Conservation (phyloP, 108 stramenopile genomes). For the Skeletonema tropicum region DNA sequence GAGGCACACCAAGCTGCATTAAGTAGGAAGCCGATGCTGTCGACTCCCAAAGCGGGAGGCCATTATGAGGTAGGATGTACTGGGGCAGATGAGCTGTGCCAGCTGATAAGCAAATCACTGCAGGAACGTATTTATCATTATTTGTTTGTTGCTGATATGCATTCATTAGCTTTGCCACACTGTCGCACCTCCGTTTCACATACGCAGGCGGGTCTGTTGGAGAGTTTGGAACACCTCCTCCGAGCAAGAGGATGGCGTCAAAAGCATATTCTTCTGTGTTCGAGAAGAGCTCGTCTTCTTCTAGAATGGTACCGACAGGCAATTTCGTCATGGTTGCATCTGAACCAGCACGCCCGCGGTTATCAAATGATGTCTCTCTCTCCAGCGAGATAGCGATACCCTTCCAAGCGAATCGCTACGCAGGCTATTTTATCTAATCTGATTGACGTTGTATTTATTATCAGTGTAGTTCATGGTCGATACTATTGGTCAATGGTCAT, state of each 20-base stretch:
- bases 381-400: too few species aligned
- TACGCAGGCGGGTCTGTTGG: constrained; percentile 71
- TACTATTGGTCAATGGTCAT: too few species aligned
- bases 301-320: constrained; percentile 44
- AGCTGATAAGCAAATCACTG: constrained; percentile 75
- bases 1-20: constrained; percentile 24
- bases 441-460: too few species aligned
- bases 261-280: constrained; percentile 37
- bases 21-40: constrained; percentile 81
- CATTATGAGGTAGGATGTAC: constrained; percentile 54
- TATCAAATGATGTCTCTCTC: too few species aligned
- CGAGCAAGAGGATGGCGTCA: constrained; percentile 79
- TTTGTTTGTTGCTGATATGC: background rate
- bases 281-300: constrained; percentile 51
- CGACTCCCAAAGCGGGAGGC: constrained; percentile 84
- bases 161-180: constrained; percentile 26
- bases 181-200: constrained; percentile 53
- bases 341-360: too few species aligned
- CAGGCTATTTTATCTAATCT: too few species aligned
- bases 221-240: constrained; percentile 75
- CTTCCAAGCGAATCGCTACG: too few species aligned
- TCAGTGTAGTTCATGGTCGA: too few species aligned
- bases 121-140: constrained; percentile 6
- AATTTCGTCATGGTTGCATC: too few species aligned
- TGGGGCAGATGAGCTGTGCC: constrained; percentile 90